Evolutionary conservation across 306 rosid species (phyloP).

Genomic region (Casuarina equisetifolia): DNA sequence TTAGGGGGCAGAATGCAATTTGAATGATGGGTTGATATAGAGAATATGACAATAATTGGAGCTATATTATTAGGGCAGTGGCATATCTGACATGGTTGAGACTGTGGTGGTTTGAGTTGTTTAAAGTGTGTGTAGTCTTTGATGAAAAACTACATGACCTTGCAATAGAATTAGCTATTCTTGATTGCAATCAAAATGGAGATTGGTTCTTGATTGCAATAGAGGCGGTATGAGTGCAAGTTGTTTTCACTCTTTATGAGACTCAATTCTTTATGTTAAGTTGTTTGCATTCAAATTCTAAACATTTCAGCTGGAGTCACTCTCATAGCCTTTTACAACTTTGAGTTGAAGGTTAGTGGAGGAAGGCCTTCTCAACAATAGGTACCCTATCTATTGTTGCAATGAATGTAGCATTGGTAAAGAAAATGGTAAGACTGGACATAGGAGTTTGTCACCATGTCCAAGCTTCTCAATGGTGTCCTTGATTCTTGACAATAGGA

Average conservation of each 20-base stretch:
- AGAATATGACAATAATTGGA: background rate
- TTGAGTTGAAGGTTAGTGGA: background rate
- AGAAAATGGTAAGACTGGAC: too few species aligned
- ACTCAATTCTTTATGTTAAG: background rate
- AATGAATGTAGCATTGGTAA: too few species aligned
- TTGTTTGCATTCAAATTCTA: background rate
- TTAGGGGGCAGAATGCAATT: background rate
- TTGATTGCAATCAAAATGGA: too few species aligned
- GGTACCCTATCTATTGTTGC: background rate
- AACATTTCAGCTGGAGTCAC: background rate
- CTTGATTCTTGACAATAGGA: too few species aligned
- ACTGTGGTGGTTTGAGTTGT: background rate
- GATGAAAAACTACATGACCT: background rate
- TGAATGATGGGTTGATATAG: background rate
- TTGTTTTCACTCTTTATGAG: background rate
- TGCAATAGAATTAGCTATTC: background rate
- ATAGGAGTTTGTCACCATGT: too few species aligned
- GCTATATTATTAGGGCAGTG: background rate
- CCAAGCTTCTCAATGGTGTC: too few species aligned
- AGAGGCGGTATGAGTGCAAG: background rate
- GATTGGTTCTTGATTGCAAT: too few species aligned
- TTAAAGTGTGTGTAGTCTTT: background rate
- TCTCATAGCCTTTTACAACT: background rate
- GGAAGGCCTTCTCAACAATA: background rate
- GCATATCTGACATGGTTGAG: background rate